Conservation (phyloP, 768 basidiomycete species). For the Dioszegia crocea region DNA sequence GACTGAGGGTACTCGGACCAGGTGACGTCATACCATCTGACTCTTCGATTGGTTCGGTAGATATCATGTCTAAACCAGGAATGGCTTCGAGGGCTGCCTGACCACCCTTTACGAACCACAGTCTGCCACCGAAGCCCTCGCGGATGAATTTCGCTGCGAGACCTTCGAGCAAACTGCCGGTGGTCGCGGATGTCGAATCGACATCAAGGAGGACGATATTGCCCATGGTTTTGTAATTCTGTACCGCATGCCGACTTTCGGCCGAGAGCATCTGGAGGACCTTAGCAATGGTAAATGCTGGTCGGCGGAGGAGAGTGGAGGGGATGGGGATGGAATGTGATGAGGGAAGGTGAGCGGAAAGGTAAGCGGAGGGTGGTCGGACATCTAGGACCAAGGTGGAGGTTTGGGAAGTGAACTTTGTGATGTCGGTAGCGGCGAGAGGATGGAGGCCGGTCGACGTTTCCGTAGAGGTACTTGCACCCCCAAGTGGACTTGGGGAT, state of each 20-base stretch:
- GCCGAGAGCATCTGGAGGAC: constrained; percentile 75
- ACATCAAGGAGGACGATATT: constrained; percentile 81
- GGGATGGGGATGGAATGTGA: constrained; percentile 86
- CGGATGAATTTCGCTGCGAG: constrained; percentile 51
- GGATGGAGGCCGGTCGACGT: constrained; percentile 23
- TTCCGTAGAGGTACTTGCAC: constrained; percentile 7
- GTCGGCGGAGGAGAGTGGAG: constrained; percentile 87
- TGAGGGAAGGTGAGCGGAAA: constrained; percentile 61
- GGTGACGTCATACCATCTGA: not conserved
- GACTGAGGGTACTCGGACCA: constrained; percentile 1
- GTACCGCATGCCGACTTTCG: constrained; percentile 43
- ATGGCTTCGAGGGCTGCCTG: constrained; percentile 53
- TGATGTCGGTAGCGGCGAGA: constrained; percentile 10
- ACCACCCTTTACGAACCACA: constrained; percentile 78
- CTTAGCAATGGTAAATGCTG: constrained; percentile 72
- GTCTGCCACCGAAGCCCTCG: constrained; percentile 58
- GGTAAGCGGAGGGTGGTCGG: constrained; percentile 71
- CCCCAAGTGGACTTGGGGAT: not conserved
- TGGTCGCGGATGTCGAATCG: constrained; percentile 62
- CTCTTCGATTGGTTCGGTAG: not conserved
- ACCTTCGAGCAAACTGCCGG: constrained; percentile 52
- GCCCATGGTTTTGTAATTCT: constrained; percentile 21
- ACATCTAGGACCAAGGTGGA: constrained; percentile 74
- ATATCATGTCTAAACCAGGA: constrained; percentile 26
- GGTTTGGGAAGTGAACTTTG: constrained; percentile 12